Evolutionary conservation across 305 asterid genomes (phyloP), one percentile per base, ranked within the genome.

Genomic region (Fraxinus angustifolia): DNA sequence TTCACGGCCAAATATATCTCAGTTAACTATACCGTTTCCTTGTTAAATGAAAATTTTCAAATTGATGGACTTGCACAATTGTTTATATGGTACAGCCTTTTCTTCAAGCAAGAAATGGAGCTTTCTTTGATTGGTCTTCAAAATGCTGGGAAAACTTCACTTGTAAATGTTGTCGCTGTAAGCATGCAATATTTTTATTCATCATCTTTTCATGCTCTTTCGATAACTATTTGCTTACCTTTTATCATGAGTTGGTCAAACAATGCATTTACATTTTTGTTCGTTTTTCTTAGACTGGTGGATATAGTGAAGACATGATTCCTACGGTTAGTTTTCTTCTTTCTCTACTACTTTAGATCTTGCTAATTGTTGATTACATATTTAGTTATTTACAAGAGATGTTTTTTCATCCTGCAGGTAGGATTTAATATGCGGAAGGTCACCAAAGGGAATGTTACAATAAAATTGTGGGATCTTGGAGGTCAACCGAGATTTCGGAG

Each of bases 41-140:
- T 70, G 75, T 70, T 30, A 70, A 31, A 70, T 30, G 26, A 70
- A 6, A 31, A 28, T 75, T 30, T 76, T 40, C 8, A 53, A 68
- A 19, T 75, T 23, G 21, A 31, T 72, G 71, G 35, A 62, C 76
- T 86, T 38, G 73, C 73, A 34, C 17, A 1, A 33, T 78, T 28
- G 21, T 45, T 84, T 79, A 70, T 79, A 33, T 79, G 40, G 73
- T 85, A 75, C 94, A 95, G 98, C 93, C 94, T 93, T 67, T 95
- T 95, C 85, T 95, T 95, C 92, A 95, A 95, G 97, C 99, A 95
- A 90, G 98, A 95, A 91, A 95, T 95, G 98, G 99, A 95, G 91
- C 96, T 95, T 81, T 95, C 99, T 84, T 88, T 95, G 78, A 95
- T 96, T 85, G 99, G 99, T 80, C 94, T 95, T 77, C 99, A 95